These are phyloP conservation scores for Fusarium aywerte DNA, from an alignment of 2,329 filamentous ascomycete genomes.

Conservation along the genomic window DNA sequence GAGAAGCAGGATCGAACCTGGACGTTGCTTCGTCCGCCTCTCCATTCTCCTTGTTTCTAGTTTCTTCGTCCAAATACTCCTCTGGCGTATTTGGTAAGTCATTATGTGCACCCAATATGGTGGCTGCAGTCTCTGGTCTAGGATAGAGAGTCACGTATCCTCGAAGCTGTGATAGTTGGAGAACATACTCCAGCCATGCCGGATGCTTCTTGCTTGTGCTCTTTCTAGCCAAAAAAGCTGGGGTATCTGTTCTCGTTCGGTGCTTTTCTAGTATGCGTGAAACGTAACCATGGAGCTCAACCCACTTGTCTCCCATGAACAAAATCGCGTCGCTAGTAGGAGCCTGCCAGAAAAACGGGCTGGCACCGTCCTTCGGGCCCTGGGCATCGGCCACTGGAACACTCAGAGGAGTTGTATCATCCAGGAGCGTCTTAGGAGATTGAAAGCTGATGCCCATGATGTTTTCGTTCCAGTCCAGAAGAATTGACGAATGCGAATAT, in stretches of 20 bases:
- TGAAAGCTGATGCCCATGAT: slow-evolving; percentile 85
- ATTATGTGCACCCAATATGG: slow-evolving; percentile 78
- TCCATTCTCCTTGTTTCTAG: slow-evolving; percentile 42
- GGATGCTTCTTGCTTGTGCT: slow-evolving; percentile 75
- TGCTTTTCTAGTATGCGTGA: slow-evolving; percentile 67
- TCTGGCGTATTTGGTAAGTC: slow-evolving; percentile 80
- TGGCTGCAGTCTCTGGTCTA: slow-evolving; percentile 61
- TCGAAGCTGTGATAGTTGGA: slow-evolving; percentile 79
- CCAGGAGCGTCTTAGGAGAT: slow-evolving; percentile 71
- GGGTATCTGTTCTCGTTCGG: slow-evolving; percentile 49
- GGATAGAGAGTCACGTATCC: slow-evolving; percentile 87
- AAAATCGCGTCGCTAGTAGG: slow-evolving; percentile 85
- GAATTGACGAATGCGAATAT: slow-evolving; percentile 67
- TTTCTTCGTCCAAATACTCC: slow-evolving; percentile 61
- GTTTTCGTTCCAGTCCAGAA: slow-evolving; percentile 60
- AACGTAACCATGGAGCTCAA: slow-evolving; percentile 84
- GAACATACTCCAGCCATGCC: slow-evolving; percentile 80
- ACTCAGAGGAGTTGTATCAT: slow-evolving; percentile 67
- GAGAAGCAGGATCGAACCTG: slow-evolving; percentile 57
- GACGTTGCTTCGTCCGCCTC: slow-evolving; percentile 46
- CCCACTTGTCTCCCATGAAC: slow-evolving; percentile 87
- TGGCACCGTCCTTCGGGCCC: slow-evolving; percentile 46
- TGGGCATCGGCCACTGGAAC: slow-evolving; percentile 51
- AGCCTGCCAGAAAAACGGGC: slow-evolving; percentile 84
- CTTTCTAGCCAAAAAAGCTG: slow-evolving; percentile 62